These are phyloP conservation scores for Stemphylium beticola DNA, from an alignment of 2,329 filamentous ascomycete species.

Conservation along the genomic window DNA sequence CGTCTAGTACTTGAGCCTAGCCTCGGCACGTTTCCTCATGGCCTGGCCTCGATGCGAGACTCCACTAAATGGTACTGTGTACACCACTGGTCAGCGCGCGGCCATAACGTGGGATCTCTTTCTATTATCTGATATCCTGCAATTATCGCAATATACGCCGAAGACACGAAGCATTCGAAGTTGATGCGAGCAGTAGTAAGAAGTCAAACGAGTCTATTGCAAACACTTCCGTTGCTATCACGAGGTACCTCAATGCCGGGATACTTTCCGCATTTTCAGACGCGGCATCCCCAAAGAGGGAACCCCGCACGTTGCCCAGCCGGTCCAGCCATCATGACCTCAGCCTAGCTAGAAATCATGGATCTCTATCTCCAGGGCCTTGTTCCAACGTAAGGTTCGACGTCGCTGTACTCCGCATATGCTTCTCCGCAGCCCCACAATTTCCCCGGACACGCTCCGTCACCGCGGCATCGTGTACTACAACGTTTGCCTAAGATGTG, in stretches of 20 bases:
- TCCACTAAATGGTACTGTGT: neutral
- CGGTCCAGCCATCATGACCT: slow-evolving; percentile 8
- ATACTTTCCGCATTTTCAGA: neutral
- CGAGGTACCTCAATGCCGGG: neutral
- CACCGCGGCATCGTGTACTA: neutral
- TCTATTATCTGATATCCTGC: too few species aligned
- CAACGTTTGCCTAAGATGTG: neutral
- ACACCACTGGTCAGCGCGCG: too few species aligned
- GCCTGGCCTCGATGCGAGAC: neutral
- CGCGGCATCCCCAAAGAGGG: slow-evolving; percentile 14
- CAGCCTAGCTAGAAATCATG: neutral
- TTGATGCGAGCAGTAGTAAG: too few species aligned
- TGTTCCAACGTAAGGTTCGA: neutral
- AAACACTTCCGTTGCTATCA: neutral
- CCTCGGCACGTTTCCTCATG: neutral
- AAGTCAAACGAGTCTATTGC: too few species aligned
- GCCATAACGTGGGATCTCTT: too few species aligned
- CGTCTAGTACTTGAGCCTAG: neutral
- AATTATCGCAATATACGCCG: neutral
- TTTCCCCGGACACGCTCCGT: slow-evolving; percentile 12
- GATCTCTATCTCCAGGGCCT: neutral
- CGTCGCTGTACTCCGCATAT: slow-evolving; percentile 8
- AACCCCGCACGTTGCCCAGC: slow-evolving; percentile 15
- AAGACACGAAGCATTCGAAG: too few species aligned
- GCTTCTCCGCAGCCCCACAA: slow-evolving; percentile 17